Percentiles rank a stretch among this genome's conserved stretches.
Conservation (phyloP, 2,329 filamentous ascomycete species). For the Huntiella omanensis region DNA sequence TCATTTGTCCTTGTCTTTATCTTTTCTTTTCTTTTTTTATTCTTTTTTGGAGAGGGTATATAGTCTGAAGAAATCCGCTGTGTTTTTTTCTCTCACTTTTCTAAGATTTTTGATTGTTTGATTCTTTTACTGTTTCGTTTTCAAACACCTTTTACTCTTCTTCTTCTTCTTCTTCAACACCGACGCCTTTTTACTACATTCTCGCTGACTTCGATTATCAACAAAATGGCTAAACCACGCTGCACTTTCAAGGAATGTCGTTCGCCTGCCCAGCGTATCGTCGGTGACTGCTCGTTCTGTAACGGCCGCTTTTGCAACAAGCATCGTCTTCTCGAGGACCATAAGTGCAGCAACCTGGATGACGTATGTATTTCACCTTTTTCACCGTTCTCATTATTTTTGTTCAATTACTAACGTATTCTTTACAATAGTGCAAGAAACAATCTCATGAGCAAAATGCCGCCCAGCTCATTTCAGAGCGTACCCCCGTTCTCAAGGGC, state of each 20-base stretch:
- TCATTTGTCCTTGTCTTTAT: neutral
- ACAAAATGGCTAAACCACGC: slow-evolving; percentile 50
- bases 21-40: neutral
- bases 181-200: neutral
- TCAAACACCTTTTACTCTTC: neutral
- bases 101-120: neutral
- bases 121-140: neutral
- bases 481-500: slow-evolving; percentile 85
- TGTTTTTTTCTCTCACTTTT: neutral
- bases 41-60: neutral
- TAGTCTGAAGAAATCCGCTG: neutral
- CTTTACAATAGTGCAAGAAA: slow-evolving; percentile 67
- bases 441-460: slow-evolving; percentile 89
- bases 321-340: slow-evolving; percentile 83
- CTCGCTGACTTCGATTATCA: neutral
- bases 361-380: slow-evolving; percentile 37
- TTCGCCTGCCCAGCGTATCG: slow-evolving; percentile 73
- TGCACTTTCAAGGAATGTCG: slow-evolving; percentile 85
- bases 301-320: slow-evolving; percentile 85
- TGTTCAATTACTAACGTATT: neutral
- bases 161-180: neutral
- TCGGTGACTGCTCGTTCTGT: slow-evolving; percentile 93
- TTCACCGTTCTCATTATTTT: slow-evolving; percentile 9
- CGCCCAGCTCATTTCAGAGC: slow-evolving; percentile 76
- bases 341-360: slow-evolving; percentile 82